Evolutionary conservation across 1,284 basidiomycete species (phyloP), one percentile per base, ranked within the genome.

Genomic region (Ustilago tritici): DNA sequence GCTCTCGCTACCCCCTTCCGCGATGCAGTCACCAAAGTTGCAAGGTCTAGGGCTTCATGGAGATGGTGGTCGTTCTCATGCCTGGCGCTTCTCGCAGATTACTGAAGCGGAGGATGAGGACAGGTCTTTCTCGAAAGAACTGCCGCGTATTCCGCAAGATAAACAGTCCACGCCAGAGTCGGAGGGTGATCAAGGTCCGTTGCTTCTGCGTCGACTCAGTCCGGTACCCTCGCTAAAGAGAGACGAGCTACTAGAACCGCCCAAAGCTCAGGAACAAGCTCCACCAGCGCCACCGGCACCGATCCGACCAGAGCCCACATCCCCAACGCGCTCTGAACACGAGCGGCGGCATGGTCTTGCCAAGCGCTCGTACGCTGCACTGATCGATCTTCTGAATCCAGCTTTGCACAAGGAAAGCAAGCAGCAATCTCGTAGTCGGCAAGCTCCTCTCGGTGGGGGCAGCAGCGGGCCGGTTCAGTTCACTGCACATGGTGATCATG

Each of bases 41-140:
- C 61, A 68, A 14, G 69, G 65, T 2, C 66, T 72, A 4, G 70
- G 74, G 2, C 52, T 76, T 11, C 32, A 38, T 9, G 58, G 52
- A 7, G 70, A 72, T 1, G 14, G 46, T 17, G 32, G 28, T 4
- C 53, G 59, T 11, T 11, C 57, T 15, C 50, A 63, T 19, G 50
- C 62, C 5, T 72, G 59, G 65, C 74, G 74, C 17, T 76, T 76
- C 55, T 76, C 74, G 0, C 74, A 76, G 50, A 76, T 76, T 61
- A 61, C 70, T 12, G 74, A 76, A 47, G 74, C 61, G 2, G 73
- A 76, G 36, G 74, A 76, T 46, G 74, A 76, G 41, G 66, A 72
- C 49, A 56, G 38, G 31, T 76, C 73, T 4, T 62, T 76, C 19
- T 71, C 73, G 28, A 76, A 65, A 15, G 68, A 76, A 3, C 31